These are phyloP conservation scores for Casaregolazyma suthepensis DNA, from an alignment of 1,139 yeast species.

Conservation along the genomic window DNA sequence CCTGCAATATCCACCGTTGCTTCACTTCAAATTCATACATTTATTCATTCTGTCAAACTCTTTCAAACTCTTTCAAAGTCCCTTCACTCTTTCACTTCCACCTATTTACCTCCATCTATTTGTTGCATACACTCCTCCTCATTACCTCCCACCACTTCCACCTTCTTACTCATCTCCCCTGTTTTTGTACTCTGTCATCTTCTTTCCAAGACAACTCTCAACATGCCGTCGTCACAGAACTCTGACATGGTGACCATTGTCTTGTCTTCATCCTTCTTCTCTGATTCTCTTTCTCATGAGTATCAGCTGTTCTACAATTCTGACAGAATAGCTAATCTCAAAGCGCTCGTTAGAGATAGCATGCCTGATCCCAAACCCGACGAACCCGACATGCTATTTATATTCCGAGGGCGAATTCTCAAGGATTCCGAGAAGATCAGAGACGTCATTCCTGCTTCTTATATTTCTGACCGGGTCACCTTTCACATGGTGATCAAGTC, in stretches of 20 bases:
- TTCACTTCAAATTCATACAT: too few species aligned
- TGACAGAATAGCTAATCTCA: constrained; percentile 10
- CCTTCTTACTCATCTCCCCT: not conserved
- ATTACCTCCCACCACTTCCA: not conserved
- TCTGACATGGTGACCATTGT: not conserved
- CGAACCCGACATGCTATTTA: constrained; percentile 12
- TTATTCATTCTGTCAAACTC: too few species aligned
- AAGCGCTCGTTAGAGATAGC: constrained; percentile 9
- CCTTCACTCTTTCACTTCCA: not conserved
- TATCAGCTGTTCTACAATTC: constrained; percentile 1
- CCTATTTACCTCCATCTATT: too few species aligned
- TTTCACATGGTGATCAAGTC: constrained; percentile 14
- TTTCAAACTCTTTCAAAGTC: too few species aligned
- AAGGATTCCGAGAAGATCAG: constrained; percentile 11
- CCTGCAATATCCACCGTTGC: too few species aligned
- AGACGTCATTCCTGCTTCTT: constrained; percentile 2
- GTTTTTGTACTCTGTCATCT: not conserved
- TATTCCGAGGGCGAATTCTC: constrained; percentile 13
- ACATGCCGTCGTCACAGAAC: not conserved
- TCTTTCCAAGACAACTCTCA: not conserved
- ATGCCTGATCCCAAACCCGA: constrained; percentile 8
- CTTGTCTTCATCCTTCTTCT: not conserved
- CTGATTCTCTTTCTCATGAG: not conserved
- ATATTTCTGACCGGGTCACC: constrained; percentile 8
- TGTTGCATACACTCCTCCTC: too few species aligned